Conservation (phyloP, 768 basidiomycete species). For the Paxillus ammoniavirescens region DNA sequence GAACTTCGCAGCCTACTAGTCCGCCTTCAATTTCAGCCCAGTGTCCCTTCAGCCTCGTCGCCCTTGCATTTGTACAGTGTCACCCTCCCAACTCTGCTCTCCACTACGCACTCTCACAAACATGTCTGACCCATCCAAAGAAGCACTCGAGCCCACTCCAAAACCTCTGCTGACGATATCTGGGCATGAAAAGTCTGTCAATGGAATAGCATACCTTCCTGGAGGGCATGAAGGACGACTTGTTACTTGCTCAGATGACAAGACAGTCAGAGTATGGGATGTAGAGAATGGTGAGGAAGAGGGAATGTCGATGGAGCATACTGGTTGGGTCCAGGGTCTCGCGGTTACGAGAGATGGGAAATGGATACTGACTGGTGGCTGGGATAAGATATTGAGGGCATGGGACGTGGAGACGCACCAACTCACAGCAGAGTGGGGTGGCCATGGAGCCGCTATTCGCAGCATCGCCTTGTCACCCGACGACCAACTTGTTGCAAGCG, state of each 20-base stretch:
- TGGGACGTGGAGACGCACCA: constrained; percentile 4
- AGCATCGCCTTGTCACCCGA: constrained; percentile 3
- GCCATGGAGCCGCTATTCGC: neutral
- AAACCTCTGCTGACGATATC: neutral
- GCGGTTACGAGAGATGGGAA: neutral
- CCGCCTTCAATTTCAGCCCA: too few relatives aligned
- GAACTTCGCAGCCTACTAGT: too few relatives aligned
- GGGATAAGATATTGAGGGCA: neutral
- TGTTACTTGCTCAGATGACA: neutral
- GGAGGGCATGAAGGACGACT: neutral
- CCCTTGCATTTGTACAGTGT: too few relatives aligned
- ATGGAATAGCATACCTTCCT: constrained; percentile 4
- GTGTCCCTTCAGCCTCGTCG: too few relatives aligned
- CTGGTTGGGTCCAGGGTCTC: neutral
- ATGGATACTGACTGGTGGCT: neutral
- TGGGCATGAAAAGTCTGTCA: neutral
- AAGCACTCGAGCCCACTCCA: too few relatives aligned
- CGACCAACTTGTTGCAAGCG: constrained; percentile 1
- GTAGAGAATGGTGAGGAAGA: constrained; percentile 6
- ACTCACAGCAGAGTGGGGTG: constrained; percentile 1
- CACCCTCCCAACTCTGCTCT: too few relatives aligned
- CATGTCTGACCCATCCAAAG: too few relatives aligned
- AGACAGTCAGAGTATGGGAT: neutral
- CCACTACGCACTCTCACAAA: too few relatives aligned
- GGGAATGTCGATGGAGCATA: neutral